Evolutionary conservation across 768 basidiomycete species (phyloP), one percentile per base, ranked within the genome.

Genomic region (Imleria badia): DNA sequence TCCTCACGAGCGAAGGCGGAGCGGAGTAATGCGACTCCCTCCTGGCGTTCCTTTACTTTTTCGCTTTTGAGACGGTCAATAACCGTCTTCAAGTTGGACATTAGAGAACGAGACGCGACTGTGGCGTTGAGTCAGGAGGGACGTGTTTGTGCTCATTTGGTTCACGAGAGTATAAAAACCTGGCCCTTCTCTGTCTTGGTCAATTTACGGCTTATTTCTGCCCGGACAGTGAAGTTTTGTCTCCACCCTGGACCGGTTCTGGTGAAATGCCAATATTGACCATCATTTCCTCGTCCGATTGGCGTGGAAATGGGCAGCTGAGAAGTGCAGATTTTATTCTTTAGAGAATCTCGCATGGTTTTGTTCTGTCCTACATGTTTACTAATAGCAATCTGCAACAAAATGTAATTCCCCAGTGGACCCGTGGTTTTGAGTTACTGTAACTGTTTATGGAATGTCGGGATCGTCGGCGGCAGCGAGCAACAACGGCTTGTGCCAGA

Each of bases 171-270:
- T 72, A 69, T 72, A 71, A 55, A 71, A 56, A 17, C 29, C 11
- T 15, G 9, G 39, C 20, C 43, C 45, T 40, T 17, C 29, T 11
- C 23, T 42, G 45, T 26, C 42, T 26, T 20, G 7, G 9, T 22
- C 56, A 42, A 38, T 55, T 56, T 29, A 61, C 60, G 86, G 86
- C 86, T 76, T 76, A 61, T 81, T 86, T 88, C 86, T 87, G 86
- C 86, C 85, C 85, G 86, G 79, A 80, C 84, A 86, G 86, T 76
- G 71, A 72, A 40, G 62, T 66, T 40, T 73, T 72, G 71, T 74
- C 71, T 76, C 81, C 70, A 84, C 81, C 75, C 83, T 86, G 84
- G 72, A 72, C 81, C 84, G 86, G 86, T 88, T 88, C 86, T 88
- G 86, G 84, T 86, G 83, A 84, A 77, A 76, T 36, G 86, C 85